Evolutionary conservation across 176 grass and related monocot genomes (phyloP).

Genomic region (Avena eriantha): DNA sequence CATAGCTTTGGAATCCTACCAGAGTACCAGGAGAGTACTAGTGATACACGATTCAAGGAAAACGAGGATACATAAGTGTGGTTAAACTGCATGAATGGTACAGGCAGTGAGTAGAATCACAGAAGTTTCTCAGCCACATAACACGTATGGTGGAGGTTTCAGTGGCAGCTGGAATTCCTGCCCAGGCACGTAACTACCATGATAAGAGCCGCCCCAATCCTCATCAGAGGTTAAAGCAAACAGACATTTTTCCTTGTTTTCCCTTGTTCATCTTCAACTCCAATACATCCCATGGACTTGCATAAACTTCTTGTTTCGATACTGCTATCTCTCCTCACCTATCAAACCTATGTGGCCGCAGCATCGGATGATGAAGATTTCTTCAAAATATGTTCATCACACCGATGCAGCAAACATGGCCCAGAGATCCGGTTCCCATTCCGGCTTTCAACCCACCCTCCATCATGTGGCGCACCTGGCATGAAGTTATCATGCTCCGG

Average conservation of each 20-base stretch:
- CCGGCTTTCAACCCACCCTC: conserved; percentile 9
- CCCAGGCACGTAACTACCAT: not conserved
- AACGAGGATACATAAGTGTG: not conserved
- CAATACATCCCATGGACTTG: not conserved
- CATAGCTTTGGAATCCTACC: not conserved
- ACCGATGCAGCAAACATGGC: conserved; percentile 43
- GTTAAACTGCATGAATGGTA: not conserved
- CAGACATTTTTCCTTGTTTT: not conserved
- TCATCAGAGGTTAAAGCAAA: not conserved
- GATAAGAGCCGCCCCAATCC: not conserved
- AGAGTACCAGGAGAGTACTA: not conserved
- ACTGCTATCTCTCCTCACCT: not conserved
- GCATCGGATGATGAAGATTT: no score
- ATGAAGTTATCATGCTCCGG: conserved; percentile 61
- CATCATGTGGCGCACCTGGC: conserved; percentile 29
- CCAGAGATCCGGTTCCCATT: conserved; percentile 54
- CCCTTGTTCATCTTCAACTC: not conserved
- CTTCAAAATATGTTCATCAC: no score
- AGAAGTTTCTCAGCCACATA: not conserved
- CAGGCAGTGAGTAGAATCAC: not conserved
- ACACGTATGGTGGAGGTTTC: not conserved
- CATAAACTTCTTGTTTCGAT: not conserved
- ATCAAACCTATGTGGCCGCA: no score
- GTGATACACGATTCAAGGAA: not conserved
- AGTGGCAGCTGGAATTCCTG: not conserved